These are phyloP conservation scores for Venturia effusa DNA, from an alignment of 2,329 filamentous ascomycete genomes.

Conservation along the genomic window DNA sequence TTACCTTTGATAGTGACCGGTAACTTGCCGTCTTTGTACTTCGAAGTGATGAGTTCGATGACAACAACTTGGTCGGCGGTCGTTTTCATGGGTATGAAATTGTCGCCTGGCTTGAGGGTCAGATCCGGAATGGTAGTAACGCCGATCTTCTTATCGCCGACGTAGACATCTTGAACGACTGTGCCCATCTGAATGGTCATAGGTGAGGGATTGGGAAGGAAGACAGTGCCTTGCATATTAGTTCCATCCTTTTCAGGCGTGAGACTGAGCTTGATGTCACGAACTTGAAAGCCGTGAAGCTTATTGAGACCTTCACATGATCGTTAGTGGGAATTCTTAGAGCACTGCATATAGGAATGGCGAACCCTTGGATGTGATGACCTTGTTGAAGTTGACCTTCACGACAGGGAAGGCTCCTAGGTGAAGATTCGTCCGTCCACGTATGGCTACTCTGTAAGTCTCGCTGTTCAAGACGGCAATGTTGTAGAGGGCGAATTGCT, in stretches of 20 bases:
- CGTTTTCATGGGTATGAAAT: slow-evolving; percentile 45
- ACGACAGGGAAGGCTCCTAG: slow-evolving; percentile 38
- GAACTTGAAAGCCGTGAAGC: slow-evolving; percentile 45
- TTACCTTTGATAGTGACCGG: slow-evolving; percentile 45
- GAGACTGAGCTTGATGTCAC: slow-evolving; percentile 38
- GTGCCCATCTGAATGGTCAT: slow-evolving; percentile 59
- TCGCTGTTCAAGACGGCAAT: slow-evolving; percentile 38
- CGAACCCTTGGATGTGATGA: slow-evolving; percentile 45
- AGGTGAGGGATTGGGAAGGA: slow-evolving; percentile 53
- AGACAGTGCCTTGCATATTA: slow-evolving; percentile 51
- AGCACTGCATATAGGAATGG: background rate
- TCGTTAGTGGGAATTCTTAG: background rate
- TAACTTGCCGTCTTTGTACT: slow-evolving; percentile 45
- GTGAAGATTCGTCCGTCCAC: slow-evolving; percentile 42
- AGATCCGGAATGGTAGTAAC: slow-evolving; percentile 48
- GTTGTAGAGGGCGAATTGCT: slow-evolving; percentile 40
- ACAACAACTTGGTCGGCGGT: slow-evolving; percentile 41
- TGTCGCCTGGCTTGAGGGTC: slow-evolving; percentile 46
- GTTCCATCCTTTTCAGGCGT: slow-evolving; percentile 29
- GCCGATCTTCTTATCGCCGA: slow-evolving; percentile 43
- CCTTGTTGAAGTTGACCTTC: slow-evolving; percentile 44
- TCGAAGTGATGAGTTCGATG: slow-evolving; percentile 32
- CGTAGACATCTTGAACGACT: slow-evolving; percentile 48
- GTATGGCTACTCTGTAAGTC: slow-evolving; percentile 37
- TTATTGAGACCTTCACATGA: slow-evolving; percentile 40